These are phyloP conservation scores for Tetrahymena thermophila DNA, from an alignment of 73 alveolate species.

Conservation along the genomic window DNA sequence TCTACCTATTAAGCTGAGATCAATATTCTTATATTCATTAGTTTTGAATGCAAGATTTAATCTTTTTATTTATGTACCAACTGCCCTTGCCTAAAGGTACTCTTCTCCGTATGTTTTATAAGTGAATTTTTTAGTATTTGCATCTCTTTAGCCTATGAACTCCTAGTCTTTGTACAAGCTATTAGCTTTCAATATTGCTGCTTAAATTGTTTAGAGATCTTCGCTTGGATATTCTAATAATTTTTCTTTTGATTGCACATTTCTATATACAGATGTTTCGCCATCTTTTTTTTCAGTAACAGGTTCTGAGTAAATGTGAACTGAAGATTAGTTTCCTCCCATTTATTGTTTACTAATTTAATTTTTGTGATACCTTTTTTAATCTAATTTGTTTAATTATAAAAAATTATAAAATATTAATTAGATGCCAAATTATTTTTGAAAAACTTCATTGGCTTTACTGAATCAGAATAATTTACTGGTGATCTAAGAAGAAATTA, in stretches of 20 bases:
- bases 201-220: slow-evolving; percentile 5
- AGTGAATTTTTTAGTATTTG: neutral
- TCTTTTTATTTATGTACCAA: neutral
- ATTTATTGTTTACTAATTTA: neutral
- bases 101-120: neutral
- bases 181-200: neutral
- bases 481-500: too few species aligned
- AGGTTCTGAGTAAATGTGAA: slow-evolving; percentile 35
- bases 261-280: slow-evolving; percentile 54
- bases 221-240: neutral
- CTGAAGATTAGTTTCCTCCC: neutral
- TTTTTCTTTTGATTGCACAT: slow-evolving; percentile 48
- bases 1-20: slow-evolving; percentile 57
- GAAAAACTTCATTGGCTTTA: too few species aligned
- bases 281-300: slow-evolving; percentile 52
- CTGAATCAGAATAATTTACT: neutral
- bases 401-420: too few species aligned
- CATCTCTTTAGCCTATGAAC: neutral
- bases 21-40: slow-evolving; percentile 4
- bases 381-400: too few species aligned
- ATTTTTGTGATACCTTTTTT: neutral
- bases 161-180: neutral
- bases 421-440: neutral
- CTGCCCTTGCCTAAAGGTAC: neutral
- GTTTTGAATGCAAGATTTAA: neutral